Evolutionary conservation across 345 rosid species (phyloP), one percentile per base, ranked within the genome.

Genomic region (Salix koriyanagi): DNA sequence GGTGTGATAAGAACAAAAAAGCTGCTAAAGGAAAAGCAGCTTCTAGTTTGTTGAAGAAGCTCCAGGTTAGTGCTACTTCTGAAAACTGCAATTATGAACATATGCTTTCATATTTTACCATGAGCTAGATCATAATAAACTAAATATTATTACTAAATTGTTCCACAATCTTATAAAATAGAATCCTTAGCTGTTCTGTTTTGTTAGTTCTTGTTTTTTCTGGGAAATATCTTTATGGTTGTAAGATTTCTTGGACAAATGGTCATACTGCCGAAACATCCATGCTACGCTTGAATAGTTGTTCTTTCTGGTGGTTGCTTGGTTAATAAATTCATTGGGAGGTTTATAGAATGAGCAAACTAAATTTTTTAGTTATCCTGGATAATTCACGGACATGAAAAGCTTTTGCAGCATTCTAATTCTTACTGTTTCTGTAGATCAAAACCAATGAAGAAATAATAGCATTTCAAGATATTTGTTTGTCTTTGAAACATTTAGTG

Each of bases 11-110:
- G 79, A 83, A 70, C 62, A 86, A 79, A 84, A 96, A 96, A 84
- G 80, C 73, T 32, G 98, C 99, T 18, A 85, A 83, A 87, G 97
- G 91, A 71, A 91, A 86, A 83, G 98, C 99, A 62, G 98, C 99
- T 79, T 84, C 83, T 21, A 79, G 74, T 52, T 81, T 96, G 83
- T 86, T 96, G 85, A 96, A 81, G 80, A 72, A 87, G 81, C 98
- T 96, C 36, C 87, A 92, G 96, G 99, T 95, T 78, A 68, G 86
- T 76, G 75, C 65, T 79, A 30, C 69, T 79, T 67, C 15, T 44
- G 21, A 34, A 11, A 65, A 74, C 28, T 77, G 42, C 60, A 42
- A 34, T 67, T 30, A 48, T 18, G 6, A n/a, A 21, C 2, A 23
- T 4, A 48, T 48, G 54, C 15, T 60, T 21, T 62, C 26, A 19